Percentiles rank a stretch among this genome's conserved stretches.
Conservation (phyloP, 2,329 filamentous ascomycete genomes). For the Pezicula carpinea region DNA sequence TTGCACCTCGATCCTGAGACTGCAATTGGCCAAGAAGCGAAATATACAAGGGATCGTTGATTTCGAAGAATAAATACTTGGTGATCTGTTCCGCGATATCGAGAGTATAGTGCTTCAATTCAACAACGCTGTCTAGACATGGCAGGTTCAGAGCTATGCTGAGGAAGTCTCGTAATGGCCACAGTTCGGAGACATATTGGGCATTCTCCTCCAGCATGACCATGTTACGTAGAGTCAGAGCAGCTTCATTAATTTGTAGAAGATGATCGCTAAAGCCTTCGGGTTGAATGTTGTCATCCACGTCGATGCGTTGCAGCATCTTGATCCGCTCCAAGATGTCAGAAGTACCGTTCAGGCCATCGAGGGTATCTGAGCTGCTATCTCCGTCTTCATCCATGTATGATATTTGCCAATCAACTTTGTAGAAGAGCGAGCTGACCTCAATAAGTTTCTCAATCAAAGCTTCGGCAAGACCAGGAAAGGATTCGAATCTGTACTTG, state of each 20-base stretch:
- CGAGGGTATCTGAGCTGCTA: conserved; percentile 48
- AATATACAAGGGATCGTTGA: conserved; percentile 73
- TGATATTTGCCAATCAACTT: conserved; percentile 74
- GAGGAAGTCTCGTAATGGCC: conserved; percentile 73
- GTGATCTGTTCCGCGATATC: conserved; percentile 91
- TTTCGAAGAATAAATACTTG: conserved; percentile 68
- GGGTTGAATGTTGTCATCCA: conserved; percentile 67
- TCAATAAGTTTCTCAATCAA: conserved; percentile 81
- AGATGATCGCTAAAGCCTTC: conserved; percentile 66
- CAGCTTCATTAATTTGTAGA: conserved; percentile 77
- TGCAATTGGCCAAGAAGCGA: conserved; percentile 62
- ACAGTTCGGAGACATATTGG: conserved; percentile 69
- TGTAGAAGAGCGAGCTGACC: conserved; percentile 73
- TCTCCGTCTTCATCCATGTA: conserved; percentile 60
- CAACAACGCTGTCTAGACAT: conserved; percentile 64
- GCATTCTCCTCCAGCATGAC: conserved; percentile 90
- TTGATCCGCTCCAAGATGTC: conserved; percentile 70
- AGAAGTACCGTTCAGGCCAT: conserved; percentile 62
- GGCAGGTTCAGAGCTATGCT: conserved; percentile 80
- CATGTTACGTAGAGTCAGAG: conserved; percentile 90
- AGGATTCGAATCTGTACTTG: conserved; percentile 92
- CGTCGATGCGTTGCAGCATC: conserved; percentile 53
- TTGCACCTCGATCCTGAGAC: conserved; percentile 73
- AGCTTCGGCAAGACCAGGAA: conserved; percentile 81
- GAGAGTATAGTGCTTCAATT: conserved; percentile 85